Evolutionary conservation across 495 filamentous ascomycete species (phyloP).

Genomic region (Glarea lozoyensis): DNA sequence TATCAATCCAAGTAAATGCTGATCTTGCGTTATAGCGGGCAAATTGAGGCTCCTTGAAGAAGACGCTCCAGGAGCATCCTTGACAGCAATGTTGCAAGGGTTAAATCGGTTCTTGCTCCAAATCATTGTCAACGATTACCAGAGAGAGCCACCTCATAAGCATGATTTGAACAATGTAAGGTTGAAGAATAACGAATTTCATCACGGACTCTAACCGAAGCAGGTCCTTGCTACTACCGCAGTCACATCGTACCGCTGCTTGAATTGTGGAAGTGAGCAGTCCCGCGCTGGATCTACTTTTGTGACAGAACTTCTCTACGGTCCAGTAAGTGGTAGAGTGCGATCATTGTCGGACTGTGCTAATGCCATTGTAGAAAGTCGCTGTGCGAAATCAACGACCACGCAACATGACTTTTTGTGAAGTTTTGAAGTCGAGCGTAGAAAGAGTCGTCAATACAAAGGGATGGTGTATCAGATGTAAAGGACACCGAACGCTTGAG

Average conservation of each 20-base stretch:
- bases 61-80: constrained; percentile 54
- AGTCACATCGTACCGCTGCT: constrained; percentile 60
- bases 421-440: constrained; percentile 77
- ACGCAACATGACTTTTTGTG: constrained; percentile 60
- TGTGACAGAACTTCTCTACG: constrained; percentile 81
- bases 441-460: constrained; percentile 71
- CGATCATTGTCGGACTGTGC: not conserved
- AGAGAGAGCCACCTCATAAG: constrained; percentile 46
- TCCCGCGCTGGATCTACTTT: constrained; percentile 56
- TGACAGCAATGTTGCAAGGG: constrained; percentile 67
- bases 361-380: constrained; percentile 24
- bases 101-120: constrained; percentile 70
- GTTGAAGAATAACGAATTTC: too few relatives aligned
- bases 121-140: constrained; percentile 62
- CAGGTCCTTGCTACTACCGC: constrained; percentile 45
- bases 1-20: constrained; percentile 9
- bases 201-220: constrained; percentile 1
- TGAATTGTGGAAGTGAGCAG: constrained; percentile 72
- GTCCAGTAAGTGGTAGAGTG: constrained; percentile 37
- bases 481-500: constrained; percentile 71
- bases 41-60: constrained; percentile 76
- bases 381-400: constrained; percentile 40
- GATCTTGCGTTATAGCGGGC: constrained; percentile 36
- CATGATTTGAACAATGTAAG: constrained; percentile 47
- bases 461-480: constrained; percentile 86